Base-by-base conservation (phyloP, 768 basidiomycete genomes). In the Kwoniella dendrophila region DNA sequence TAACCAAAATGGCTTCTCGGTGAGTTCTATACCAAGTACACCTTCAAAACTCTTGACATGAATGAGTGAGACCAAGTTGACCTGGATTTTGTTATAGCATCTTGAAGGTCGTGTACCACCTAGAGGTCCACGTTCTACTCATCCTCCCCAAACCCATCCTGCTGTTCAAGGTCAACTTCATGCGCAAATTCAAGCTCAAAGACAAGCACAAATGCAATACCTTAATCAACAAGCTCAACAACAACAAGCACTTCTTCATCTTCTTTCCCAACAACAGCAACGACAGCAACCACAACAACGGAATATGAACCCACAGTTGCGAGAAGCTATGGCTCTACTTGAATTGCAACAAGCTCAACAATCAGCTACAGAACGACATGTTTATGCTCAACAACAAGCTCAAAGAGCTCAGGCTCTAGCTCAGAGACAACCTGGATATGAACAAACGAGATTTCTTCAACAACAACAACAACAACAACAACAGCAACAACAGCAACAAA, bases 401-500 rank as follows among this genome's bases (percentile, higher is more conserved):
- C 59, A 62, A 36, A n/a, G 60, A 62, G 60, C 43, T 2, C 40
- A 27, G 33, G 10, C 16, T 36, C 30, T 44, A 14, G 53, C 60
- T 22, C 53, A 56, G 43, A 43, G 47, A 50, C 56, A 63, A 22
- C 11, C 38, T 12, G 49, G 33, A 24, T 27, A 50, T 22, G 55
- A 63, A 26, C 43, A 54, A 33, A 43, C 44, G 24, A 48, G 33
- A 32, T 22, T 43, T 6, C 33, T 56, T 16, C 63, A 59, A 40
- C 59, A 41, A 5, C 59, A 60, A 30, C 58, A 61, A 18, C 41
- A 43, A 43, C 41, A 43, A 20, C 41, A 43, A 20, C 57, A 67
- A 44, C 48, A 51, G 14, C 59, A 64, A 22, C 50, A 61, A 27
- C 55, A 64, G 18, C 59, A 59, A 40, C 68, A 69, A 48, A 56